Evolutionary conservation across 768 basidiomycete species (phyloP).

Genomic region (Kwoniella botswanensis): DNA sequence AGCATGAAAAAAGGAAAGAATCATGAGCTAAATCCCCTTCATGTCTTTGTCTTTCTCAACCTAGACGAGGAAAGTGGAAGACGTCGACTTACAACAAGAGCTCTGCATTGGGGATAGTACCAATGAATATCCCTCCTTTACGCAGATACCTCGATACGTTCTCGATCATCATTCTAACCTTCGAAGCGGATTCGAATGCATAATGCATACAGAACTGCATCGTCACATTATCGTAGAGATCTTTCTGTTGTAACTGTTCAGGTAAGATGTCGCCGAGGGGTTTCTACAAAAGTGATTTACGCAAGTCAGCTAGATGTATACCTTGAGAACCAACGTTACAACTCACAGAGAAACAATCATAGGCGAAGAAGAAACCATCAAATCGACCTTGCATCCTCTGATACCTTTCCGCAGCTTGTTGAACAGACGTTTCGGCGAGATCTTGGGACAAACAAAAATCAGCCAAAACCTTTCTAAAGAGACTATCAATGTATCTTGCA

Average conservation of each 20-base stretch:
- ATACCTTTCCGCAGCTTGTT: slow-evolving; percentile 81
- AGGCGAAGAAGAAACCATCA: slow-evolving; percentile 76
- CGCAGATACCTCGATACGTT: slow-evolving; percentile 83
- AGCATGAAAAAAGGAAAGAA: neutral
- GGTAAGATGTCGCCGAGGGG: slow-evolving; percentile 73
- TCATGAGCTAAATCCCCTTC: neutral
- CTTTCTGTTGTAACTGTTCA: slow-evolving; percentile 63
- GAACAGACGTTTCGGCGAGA: slow-evolving; percentile 83
- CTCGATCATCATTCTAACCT: slow-evolving; percentile 87
- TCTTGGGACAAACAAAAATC: slow-evolving; percentile 63
- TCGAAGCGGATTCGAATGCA: slow-evolving; percentile 88
- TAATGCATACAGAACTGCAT: slow-evolving; percentile 99
- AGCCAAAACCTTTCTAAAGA: neutral
- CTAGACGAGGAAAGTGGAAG: too few species aligned
- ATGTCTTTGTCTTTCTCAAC: too few species aligned
- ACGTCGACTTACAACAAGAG: slow-evolving; percentile 70
- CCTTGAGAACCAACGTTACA: neutral
- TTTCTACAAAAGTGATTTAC: slow-evolving; percentile 56
- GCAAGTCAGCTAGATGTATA: slow-evolving; percentile 7
- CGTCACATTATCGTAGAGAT: slow-evolving; percentile 89
- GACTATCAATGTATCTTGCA: neutral
- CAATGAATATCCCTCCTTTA: slow-evolving; percentile 87
- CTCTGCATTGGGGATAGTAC: slow-evolving; percentile 92
- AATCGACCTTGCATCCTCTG: slow-evolving; percentile 66
- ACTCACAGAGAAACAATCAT: slow-evolving; percentile 80